Evolutionary conservation across 768 basidiomycete genomes (phyloP).

Genomic region (Boletus patriciae): DNA sequence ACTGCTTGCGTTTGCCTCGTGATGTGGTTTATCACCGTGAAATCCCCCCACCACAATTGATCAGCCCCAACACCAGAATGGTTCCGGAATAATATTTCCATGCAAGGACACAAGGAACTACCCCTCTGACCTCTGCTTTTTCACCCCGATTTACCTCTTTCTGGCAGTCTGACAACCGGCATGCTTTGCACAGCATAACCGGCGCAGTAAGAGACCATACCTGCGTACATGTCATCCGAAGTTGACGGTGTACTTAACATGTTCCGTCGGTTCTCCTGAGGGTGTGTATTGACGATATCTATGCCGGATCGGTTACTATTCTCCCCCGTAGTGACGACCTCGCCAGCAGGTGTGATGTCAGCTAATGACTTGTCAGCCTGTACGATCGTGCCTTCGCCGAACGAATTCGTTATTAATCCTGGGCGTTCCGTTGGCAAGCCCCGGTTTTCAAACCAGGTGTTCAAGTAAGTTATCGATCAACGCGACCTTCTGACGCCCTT

Average conservation of each 20-base stretch:
- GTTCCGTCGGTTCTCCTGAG: neutral
- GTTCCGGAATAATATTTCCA: neutral
- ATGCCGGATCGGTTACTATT: slow-evolving; percentile 1
- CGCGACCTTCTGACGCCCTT: neutral
- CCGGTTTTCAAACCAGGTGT: slow-evolving; percentile 23
- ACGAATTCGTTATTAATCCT: neutral
- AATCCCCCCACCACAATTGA: neutral
- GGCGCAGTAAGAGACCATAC: neutral
- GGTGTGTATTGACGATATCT: neutral
- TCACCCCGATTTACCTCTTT: neutral
- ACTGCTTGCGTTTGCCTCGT: slow-evolving; percentile 10
- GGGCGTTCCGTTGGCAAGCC: slow-evolving; percentile 7
- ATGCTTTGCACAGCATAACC: neutral
- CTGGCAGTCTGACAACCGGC: neutral
- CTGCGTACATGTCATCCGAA: slow-evolving; percentile 2
- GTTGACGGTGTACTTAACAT: slow-evolving; percentile 1
- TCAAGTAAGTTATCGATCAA: slow-evolving; percentile 17
- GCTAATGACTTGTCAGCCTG: neutral
- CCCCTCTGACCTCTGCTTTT: neutral
- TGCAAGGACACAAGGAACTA: neutral
- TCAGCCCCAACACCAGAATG: neutral
- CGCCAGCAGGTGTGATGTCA: neutral
- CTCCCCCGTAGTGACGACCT: neutral
- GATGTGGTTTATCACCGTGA: slow-evolving; percentile 4
- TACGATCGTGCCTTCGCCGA: neutral